Percentiles rank a stretch among this genome's conserved stretches.
Evolutionary conservation across 352 stramenopile genomes (phyloP).

Genomic region (Plasmopara viticola): DNA sequence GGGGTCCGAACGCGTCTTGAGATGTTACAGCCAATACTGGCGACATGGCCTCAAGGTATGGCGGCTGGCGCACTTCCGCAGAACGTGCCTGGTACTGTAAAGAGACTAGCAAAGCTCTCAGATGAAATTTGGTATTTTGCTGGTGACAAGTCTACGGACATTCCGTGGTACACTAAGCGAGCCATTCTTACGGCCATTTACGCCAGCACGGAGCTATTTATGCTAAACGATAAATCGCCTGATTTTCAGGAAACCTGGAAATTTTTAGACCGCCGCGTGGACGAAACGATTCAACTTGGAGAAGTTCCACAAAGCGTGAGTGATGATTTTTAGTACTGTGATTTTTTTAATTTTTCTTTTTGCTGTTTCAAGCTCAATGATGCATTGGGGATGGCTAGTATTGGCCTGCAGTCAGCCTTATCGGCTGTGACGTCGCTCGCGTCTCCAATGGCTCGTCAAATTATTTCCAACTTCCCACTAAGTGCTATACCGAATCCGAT

Average conservation of each 20-base stretch:
- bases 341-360: not conserved
- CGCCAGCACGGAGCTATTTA: conserved; percentile 76
- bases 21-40: conserved; percentile 51
- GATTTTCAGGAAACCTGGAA: conserved; percentile 74
- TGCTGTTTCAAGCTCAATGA: conserved; percentile 46
- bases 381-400: conserved; percentile 68
- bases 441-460: conserved; percentile 22
- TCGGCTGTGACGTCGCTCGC: conserved; percentile 72
- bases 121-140: conserved; percentile 88
- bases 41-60: conserved; percentile 76
- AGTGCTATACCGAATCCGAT: conserved; percentile 73
- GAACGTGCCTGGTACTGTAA: conserved; percentile 64
- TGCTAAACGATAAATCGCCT: conserved; percentile 74
- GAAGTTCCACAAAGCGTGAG: conserved; percentile 77
- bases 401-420: conserved; percentile 71
- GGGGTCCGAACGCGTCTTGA: conserved; percentile 63
- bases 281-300: conserved; percentile 76
- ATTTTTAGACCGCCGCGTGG: conserved; percentile 76
- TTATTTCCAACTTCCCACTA: conserved; percentile 65
- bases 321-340: not conserved
- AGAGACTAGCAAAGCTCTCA: conserved; percentile 58
- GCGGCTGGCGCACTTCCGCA: conserved; percentile 64
- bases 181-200: conserved; percentile 74
- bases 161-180: conserved; percentile 84
- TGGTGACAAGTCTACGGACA: conserved; percentile 77